Evolutionary conservation across 2,329 filamentous ascomycete genomes (phyloP), one percentile per base, ranked within the genome.

Genomic region (Bimuria novae-zelandiae): DNA sequence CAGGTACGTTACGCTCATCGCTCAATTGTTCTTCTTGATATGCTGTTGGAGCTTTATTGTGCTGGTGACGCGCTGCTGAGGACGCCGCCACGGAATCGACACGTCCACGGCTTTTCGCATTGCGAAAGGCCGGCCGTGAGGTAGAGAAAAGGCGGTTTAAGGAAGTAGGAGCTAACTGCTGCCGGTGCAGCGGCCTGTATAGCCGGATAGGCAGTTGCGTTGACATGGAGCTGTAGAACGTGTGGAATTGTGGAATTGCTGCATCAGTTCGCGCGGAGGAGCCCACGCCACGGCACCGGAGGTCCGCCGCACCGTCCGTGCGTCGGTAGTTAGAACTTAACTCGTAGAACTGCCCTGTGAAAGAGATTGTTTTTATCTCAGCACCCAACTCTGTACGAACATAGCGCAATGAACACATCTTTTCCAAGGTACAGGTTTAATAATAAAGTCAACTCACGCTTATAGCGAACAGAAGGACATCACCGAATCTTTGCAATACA

Each of bases 71-170:
- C 32, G 19, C 22, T 33, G 40, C 42, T 21, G 40, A 37, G 25
- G 25, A 21, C 12, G 29, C 21, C 17, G 19, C 23, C 17, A 45
- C 39, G 10, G 51, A 35, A 21, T 50, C 51, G n/a, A 45, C 29
- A 17, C 8, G 37, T 19, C 27, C n/a, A 10, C 22, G 22, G 46
- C 25, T 27, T 33, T 32, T 36, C 32, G 2, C 14, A 23, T 21
- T 14, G 30, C 51, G n/a, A 2, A 33, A 14, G 19, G 56, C 21
- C n/a, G 60, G 47, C 25, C 65, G 66, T 4, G 61, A 59, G 30
- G 68, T 65, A 27, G 68, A 67, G 53, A 70, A 67, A 19, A 57
- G 53, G 36, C 64, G 68, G 25, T 52, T 33, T 8, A 56, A 32
- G 37, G 44, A 49, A 16, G 56, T 61, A 8, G 59, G 58, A 56